Percentiles rank a stretch among this genome's conserved stretches.
Evolutionary conservation across 176 grass and related monocot species (phyloP).

Genomic region (Canna indica): DNA sequence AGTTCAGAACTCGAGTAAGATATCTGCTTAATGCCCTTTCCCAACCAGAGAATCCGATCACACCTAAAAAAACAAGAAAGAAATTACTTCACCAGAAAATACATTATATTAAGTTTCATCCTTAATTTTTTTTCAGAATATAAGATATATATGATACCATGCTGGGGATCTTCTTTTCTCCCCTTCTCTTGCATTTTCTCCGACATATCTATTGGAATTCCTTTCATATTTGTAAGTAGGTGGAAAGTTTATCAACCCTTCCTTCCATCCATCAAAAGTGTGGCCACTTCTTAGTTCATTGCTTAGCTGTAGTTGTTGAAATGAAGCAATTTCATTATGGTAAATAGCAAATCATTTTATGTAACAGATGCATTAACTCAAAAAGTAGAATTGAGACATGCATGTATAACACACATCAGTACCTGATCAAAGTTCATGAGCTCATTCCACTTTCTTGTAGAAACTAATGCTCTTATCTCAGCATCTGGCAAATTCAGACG

Average conservation of each 20-base stretch:
- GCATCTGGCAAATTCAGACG: slow-evolving; percentile 42
- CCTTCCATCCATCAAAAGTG: slow-evolving; percentile 60
- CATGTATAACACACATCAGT: no score
- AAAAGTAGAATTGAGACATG: no score
- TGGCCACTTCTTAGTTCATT: slow-evolving; percentile 47
- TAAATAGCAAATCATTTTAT: no score
- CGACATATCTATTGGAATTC: slow-evolving; percentile 44
- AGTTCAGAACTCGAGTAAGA: slow-evolving; percentile 48
- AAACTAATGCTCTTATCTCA: slow-evolving; percentile 30
- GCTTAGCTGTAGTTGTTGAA: slow-evolving; percentile 24
- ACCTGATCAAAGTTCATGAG: slow-evolving; percentile 67
- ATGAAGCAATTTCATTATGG: no score
- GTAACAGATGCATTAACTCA: no score
- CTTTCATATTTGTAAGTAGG: slow-evolving; percentile 61
- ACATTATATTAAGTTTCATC: neutral
- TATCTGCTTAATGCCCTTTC: slow-evolving; percentile 47
- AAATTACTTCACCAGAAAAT: no score
- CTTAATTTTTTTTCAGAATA: no score
- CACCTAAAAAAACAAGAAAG: slow-evolving; percentile 39
- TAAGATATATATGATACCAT: slow-evolving; percentile 32
- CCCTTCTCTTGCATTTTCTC: slow-evolving; percentile 34
- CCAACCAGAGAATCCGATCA: slow-evolving; percentile 50
- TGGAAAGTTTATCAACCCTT: slow-evolving; percentile 42
- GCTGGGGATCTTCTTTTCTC: slow-evolving; percentile 57
- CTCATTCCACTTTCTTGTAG: slow-evolving; percentile 36